A percentile compares a stretch with the other conserved stretches of the same genome.
Conservation (phyloP, 2,329 filamentous ascomycete genomes). For the Zasmidium angulare region DNA sequence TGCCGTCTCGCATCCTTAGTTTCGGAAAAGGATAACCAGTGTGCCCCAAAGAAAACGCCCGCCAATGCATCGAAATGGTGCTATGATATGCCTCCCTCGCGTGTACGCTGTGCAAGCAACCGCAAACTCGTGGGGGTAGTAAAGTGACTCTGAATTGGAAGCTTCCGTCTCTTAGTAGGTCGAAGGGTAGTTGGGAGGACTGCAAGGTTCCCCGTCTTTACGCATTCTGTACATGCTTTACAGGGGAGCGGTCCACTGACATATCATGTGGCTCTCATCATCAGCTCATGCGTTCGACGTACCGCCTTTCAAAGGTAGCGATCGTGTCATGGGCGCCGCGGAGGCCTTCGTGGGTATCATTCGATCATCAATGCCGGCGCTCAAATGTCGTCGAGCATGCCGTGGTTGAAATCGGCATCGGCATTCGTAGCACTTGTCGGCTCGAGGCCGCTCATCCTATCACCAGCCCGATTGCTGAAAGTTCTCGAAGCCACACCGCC, state of each 20-base stretch:
- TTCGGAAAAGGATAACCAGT: background rate
- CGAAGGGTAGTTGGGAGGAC: background rate
- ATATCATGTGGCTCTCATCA: background rate
- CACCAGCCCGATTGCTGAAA: conserved; percentile 41
- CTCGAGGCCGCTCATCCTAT: conserved; percentile 55
- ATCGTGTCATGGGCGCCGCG: background rate
- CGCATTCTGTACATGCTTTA: conserved; percentile 2
- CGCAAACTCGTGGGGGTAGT: background rate
- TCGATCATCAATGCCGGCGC: background rate
- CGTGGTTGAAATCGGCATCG: conserved; percentile 49
- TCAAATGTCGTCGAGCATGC: conserved; percentile 41
- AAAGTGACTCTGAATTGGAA: background rate
- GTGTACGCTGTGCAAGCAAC: background rate
- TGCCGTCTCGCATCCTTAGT: background rate
- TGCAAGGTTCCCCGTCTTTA: background rate
- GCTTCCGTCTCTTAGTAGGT: background rate
- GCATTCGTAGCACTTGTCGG: conserved; percentile 35
- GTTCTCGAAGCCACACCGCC: conserved; percentile 34
- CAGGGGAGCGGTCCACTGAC: background rate
- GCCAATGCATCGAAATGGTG: background rate
- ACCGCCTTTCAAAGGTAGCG: background rate
- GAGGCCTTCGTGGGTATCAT: background rate
- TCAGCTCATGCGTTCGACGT: background rate
- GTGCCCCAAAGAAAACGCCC: background rate
- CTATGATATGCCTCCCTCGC: background rate